A percentile compares a stretch with the other conserved stretches of the same genome.
These are phyloP conservation scores for Urochloa ruziziensis DNA, from an alignment of 176 grass and related monocot genomes.

Conservation along the genomic window DNA sequence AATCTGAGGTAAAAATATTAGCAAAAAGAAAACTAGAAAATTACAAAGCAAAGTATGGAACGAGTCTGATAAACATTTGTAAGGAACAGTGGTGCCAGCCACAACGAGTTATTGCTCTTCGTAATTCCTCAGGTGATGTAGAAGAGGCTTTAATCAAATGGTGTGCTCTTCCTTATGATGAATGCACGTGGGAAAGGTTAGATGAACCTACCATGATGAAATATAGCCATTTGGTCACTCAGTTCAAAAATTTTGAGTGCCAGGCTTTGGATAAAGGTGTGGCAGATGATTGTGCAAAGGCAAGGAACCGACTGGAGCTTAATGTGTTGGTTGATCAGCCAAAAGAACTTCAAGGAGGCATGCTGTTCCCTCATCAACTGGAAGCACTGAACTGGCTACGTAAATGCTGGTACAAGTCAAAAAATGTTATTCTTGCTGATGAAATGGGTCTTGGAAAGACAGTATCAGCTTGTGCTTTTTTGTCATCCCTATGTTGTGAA, in stretches of 20 bases:
- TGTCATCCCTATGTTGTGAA: constrained; percentile 86
- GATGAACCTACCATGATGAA: constrained; percentile 83
- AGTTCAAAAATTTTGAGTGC: constrained; percentile 70
- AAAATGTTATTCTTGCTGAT: constrained; percentile 99
- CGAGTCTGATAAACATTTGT: constrained; percentile 80
- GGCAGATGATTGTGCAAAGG: constrained; percentile 31
- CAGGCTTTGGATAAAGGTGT: constrained; percentile 67
- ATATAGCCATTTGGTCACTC: constrained; percentile 68
- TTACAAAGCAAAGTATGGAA: constrained; percentile 92
- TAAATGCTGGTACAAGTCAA: constrained; percentile 90
- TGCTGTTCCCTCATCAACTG: constrained; percentile 93
- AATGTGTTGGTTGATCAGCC: constrained; percentile 76
- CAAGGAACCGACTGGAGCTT: constrained; percentile 58
- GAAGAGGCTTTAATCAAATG: constrained; percentile 95
- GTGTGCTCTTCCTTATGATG: constrained; percentile 83
- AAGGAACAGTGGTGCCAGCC: constrained; percentile 94
- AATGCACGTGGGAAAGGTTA: constrained; percentile 97
- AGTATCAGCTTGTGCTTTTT: constrained; percentile 91
- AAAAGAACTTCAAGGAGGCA: constrained; percentile 84
- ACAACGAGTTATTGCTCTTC: constrained; percentile 72
- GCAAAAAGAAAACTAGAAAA: constrained; percentile 98
- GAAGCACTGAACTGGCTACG: constrained; percentile 99
- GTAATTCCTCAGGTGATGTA: constrained; percentile 37
- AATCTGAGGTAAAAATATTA: constrained; percentile 73
- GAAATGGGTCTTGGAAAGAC: constrained; percentile 99